phyloP scores from a whole-genome alignment of 768 basidiomycete species.

The Leccinum sublutescens region DNA sequence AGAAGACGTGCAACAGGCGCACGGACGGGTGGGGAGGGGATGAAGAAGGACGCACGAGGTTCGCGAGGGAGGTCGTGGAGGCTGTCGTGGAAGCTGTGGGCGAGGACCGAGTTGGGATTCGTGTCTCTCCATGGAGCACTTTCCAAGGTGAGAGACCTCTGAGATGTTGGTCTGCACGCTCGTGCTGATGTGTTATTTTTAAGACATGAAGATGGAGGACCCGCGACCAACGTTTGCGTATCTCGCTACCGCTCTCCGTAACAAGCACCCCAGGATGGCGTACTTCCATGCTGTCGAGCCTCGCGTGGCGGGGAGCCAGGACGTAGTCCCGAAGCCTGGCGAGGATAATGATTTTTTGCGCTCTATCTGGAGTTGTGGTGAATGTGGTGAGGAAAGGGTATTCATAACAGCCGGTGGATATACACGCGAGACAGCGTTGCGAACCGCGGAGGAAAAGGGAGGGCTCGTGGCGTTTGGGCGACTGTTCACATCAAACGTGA shows the following conservation, averaged over 20 bases:
- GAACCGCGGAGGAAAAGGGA: background rate
- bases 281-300: background rate
- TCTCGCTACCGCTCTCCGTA: background rate
- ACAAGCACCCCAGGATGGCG: background rate
- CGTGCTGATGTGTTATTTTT: background rate
- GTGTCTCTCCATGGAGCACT: background rate
- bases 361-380: background rate
- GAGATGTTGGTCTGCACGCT: background rate
- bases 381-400: background rate
- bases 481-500: background rate
- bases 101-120: background rate
- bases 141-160: background rate
- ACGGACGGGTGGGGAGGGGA: background rate
- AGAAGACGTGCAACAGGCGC: background rate
- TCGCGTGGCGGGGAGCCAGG: background rate
- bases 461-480: background rate
- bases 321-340: background rate
- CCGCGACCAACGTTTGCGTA: background rate
- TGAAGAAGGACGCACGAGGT: background rate
- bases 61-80: background rate
- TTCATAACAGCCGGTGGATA: background rate
- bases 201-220: background rate
- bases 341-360: background rate
- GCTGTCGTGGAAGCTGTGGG: background rate
- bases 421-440: background rate